Evolutionary conservation across 1,139 yeast genomes (phyloP).

Genomic region (Kodamaea plutei): DNA sequence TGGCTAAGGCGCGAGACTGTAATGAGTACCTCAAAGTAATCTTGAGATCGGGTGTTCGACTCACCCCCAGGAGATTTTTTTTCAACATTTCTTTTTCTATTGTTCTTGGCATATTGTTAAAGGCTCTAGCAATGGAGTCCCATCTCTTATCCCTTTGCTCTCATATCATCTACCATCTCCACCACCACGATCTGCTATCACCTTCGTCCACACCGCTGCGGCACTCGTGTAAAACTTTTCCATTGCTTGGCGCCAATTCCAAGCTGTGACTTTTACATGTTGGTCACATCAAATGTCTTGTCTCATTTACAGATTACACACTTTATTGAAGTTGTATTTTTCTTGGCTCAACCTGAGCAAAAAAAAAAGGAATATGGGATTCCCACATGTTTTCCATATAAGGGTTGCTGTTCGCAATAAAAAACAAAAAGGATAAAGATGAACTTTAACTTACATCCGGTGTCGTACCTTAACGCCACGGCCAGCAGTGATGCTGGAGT

Average conservation of each 20-base stretch:
- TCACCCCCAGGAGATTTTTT: conserved; percentile 71
- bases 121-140: too few relatives aligned
- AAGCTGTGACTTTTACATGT: too few relatives aligned
- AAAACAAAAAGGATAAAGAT: conserved; percentile 13
- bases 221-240: not conserved
- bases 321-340: too few relatives aligned
- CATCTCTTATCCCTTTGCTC: too few relatives aligned
- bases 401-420: conserved; percentile 1
- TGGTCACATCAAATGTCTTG: too few relatives aligned
- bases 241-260: too few relatives aligned
- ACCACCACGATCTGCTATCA: not conserved
- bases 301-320: too few relatives aligned
- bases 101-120: too few relatives aligned
- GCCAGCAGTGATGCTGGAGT: too few relatives aligned
- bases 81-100: conserved; percentile 2
- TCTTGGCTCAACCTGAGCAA: too few relatives aligned
- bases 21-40: conserved; percentile 49
- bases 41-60: conserved; percentile 85
- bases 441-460: conserved; percentile 46
- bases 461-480: conserved; percentile 40
- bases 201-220: not conserved
- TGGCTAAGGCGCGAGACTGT: conserved; percentile 84
- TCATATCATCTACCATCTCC: not conserved
- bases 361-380: not conserved
- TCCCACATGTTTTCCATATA: not conserved